These are phyloP conservation scores for Exophiala oligosperma DNA, from an alignment of 2,329 filamentous ascomycete species.

Conservation along the genomic window DNA sequence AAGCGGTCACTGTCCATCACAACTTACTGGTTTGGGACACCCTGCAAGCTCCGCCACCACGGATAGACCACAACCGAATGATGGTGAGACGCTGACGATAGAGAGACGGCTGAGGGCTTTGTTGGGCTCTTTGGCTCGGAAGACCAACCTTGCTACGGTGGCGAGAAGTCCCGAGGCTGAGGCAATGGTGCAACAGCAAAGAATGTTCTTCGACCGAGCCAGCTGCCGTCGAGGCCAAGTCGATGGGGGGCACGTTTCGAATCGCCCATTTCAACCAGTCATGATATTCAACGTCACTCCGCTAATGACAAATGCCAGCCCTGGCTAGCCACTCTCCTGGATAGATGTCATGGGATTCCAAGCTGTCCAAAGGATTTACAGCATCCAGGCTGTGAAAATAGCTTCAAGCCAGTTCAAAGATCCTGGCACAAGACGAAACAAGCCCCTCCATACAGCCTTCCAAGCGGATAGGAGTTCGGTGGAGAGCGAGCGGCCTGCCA, in stretches of 20 bases:
- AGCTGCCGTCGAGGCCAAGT: not conserved
- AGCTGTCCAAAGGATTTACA: not conserved
- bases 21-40: conserved; percentile 16
- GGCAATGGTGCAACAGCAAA: conserved; percentile 22
- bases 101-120: not conserved
- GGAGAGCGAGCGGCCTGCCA: not conserved
- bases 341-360: not conserved
- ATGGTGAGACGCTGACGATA: conserved; percentile 16
- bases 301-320: conserved; percentile 12
- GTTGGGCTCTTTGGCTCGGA: not conserved
- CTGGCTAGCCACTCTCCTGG: not conserved
- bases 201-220: conserved; percentile 6
- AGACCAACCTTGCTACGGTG: not conserved
- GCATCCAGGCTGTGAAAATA: not conserved
- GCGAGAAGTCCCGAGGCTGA: conserved; percentile 17
- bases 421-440: conserved; percentile 13
- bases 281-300: conserved; percentile 5
- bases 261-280: not conserved
- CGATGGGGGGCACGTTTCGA: conserved; percentile 16
- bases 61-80: conserved; percentile 13
- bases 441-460: not conserved
- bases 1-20: conserved; percentile 10
- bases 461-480: conserved; percentile 1
- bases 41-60: conserved; percentile 10
- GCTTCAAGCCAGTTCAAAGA: not conserved